Base-by-base conservation (phyloP, 768 basidiomycete species). In the Holtermannia corniformis region DNA sequence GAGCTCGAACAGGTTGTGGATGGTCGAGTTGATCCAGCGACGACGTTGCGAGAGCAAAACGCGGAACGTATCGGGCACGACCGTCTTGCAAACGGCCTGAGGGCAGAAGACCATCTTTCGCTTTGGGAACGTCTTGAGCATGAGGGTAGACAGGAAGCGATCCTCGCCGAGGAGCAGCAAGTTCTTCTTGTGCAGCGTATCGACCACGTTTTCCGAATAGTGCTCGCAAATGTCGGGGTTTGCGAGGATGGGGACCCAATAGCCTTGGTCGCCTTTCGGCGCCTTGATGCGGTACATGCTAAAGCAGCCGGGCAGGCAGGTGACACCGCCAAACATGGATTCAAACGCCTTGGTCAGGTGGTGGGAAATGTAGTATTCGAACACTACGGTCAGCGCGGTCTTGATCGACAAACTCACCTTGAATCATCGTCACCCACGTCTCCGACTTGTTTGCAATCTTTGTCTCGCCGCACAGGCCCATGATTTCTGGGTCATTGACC, bases 251-350 rank as follows among this genome's bases (percentile, higher is more conserved):
- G 95, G 95, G 2, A 99, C 95, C 92, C 93, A 99, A 74, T 89
- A 97, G 14, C 91, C 92, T 44, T 81, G 81, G 54, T 86, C 84
- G 44, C 90, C 91, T 74, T 97, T 99, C n/a, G 92, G 92, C 14
- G 92, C 87, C 76, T 97, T 99, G 82, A 96, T 91, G 60, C 95
- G 84, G 76, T 97, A 97, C 93, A 96, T 97, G 61, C 85, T 88
- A 81, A 99, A 99, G 77, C 95, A 99, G 59, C 95, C 95, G 21
- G 95, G 95, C 60, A 99, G 79, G 80, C 95, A 99, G 51, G 95
- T 97, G 5, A 99, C 95, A 79, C 93, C 91, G 66, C 95, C 95
- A 64, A 97, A 97, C 84, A 93, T 92, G 3, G 92, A 90, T 75
- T 99, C 95, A 78, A 97, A 97, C 3, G 93, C 93, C 77, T 99